These are phyloP conservation scores for Penicillium frequentans DNA, from an alignment of 2,329 filamentous ascomycete genomes.

Conservation along the genomic window DNA sequence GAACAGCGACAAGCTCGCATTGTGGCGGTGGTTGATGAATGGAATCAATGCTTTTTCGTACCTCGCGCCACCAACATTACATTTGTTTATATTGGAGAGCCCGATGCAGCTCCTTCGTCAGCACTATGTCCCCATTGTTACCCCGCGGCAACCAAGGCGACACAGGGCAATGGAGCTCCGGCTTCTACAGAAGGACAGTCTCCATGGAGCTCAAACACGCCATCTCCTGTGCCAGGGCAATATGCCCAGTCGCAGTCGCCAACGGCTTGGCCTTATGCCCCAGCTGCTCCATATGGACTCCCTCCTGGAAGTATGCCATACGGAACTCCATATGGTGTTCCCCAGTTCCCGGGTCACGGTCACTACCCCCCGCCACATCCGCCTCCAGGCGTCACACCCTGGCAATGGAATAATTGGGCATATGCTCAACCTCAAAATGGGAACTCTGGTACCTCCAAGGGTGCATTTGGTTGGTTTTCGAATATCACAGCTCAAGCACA, in stretches of 20 bases:
- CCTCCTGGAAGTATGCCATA: conserved; percentile 10
- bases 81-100: conserved; percentile 36
- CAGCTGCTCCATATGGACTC: not conserved
- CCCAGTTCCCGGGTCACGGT: conserved; percentile 19
- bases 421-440: conserved; percentile 25
- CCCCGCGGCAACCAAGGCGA: conserved; percentile 37
- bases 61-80: conserved; percentile 35
- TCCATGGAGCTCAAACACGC: conserved; percentile 6
- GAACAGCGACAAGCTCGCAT: conserved; percentile 41
- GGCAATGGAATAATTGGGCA: conserved; percentile 29
- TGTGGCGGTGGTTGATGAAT: conserved; percentile 41
- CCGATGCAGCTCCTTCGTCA: conserved; percentile 33
- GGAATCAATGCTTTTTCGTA: conserved; percentile 45
- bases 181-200: conserved; percentile 10
- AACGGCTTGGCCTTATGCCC: conserved; percentile 7
- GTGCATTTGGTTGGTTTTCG: conserved; percentile 35
- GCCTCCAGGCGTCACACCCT: conserved; percentile 23
- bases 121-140: conserved; percentile 43
- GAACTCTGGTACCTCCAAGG: conserved; percentile 22
- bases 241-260: conserved; percentile 11
- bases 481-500: conserved; percentile 39
- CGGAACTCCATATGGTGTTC: conserved; percentile 19
- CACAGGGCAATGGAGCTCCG: conserved; percentile 17
- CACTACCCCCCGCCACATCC: conserved; percentile 24
- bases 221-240: conserved; percentile 13